These are phyloP conservation scores for Petasospora rhodanensis DNA, from an alignment of 1,139 yeast species.

Conservation along the genomic window DNA sequence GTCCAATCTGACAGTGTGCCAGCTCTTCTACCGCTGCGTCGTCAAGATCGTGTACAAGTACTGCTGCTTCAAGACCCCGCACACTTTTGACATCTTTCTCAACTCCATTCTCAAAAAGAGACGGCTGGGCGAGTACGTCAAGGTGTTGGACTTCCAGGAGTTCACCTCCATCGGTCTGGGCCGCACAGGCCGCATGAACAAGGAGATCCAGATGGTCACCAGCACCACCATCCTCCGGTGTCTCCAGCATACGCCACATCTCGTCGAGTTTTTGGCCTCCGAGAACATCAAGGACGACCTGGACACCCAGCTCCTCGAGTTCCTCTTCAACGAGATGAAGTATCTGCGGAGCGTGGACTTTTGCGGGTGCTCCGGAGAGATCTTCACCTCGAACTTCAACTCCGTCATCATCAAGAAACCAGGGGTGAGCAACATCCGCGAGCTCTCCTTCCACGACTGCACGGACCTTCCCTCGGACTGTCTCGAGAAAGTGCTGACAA, in stretches of 20 bases:
- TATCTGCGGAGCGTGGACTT: constrained; percentile 72
- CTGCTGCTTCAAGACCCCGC: constrained; percentile 67
- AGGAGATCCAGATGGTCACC: constrained; percentile 88
- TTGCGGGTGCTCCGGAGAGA: constrained; percentile 77
- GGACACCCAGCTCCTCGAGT: constrained; percentile 54
- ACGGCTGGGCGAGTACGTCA: constrained; percentile 61
- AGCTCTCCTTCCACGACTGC: constrained; percentile 84
- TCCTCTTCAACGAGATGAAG: constrained; percentile 55
- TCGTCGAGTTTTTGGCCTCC: constrained; percentile 74
- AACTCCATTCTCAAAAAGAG: constrained; percentile 47
- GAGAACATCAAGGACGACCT: constrained; percentile 87
- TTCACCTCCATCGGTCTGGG: constrained; percentile 90
- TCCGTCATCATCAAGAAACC: constrained; percentile 30
- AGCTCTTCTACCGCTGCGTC: constrained; percentile 33
- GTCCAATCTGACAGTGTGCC: constrained; percentile 33
- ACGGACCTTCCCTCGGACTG: constrained; percentile 62
- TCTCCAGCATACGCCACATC: constrained; percentile 55
- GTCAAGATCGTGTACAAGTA: constrained; percentile 32
- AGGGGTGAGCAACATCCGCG: constrained; percentile 34
- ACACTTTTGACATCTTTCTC: constrained; percentile 70
- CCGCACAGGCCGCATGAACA: constrained; percentile 83
- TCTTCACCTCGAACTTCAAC: constrained; percentile 61
- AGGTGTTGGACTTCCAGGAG: constrained; percentile 80
- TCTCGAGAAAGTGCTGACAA: constrained; percentile 54
- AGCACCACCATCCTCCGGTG: constrained; percentile 63